A percentile compares a stretch with the other conserved stretches of the same genome.
These are phyloP conservation scores for Streptanthus diversifolius DNA, from an alignment of 345 rosid genomes.

Conservation along the genomic window DNA sequence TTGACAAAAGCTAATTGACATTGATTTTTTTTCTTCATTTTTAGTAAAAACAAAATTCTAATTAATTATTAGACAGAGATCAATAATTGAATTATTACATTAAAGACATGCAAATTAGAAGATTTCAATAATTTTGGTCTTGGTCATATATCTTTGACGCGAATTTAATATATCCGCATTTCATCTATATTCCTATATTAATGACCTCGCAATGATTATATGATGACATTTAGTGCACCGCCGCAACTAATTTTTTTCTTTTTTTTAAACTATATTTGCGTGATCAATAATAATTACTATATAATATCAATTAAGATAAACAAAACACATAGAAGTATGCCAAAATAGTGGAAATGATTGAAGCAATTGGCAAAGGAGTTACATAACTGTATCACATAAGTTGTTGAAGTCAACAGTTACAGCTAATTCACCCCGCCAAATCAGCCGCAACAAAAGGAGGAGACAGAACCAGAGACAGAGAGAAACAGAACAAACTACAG, in stretches of 20 bases:
- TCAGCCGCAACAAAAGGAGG: slow-evolving; percentile 32
- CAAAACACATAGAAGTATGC: background rate
- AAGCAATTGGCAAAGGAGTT: background rate
- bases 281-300: background rate
- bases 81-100: background rate
- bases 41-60: background rate
- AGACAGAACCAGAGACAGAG: slow-evolving; percentile 19
- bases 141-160: slow-evolving; percentile 7
- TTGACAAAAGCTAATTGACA: background rate
- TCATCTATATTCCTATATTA: background rate
- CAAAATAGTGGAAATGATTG: slow-evolving; percentile 12
- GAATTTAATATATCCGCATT: slow-evolving; percentile 6
- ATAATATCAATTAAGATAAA: background rate
- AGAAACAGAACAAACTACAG: slow-evolving; percentile 13
- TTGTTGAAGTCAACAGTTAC: slow-evolving; percentile 25
- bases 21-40: background rate
- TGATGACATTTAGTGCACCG: slow-evolving; percentile 22
- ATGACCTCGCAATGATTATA: slow-evolving; percentile 12
- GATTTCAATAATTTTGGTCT: background rate
- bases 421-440: slow-evolving; percentile 22
- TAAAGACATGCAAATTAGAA: background rate
- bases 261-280: background rate
- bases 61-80: background rate
- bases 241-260: slow-evolving; percentile 17
- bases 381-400: background rate